Evolutionary conservation across 2,329 filamentous ascomycete species (phyloP).

Genomic region (Fusarium annulatum): DNA sequence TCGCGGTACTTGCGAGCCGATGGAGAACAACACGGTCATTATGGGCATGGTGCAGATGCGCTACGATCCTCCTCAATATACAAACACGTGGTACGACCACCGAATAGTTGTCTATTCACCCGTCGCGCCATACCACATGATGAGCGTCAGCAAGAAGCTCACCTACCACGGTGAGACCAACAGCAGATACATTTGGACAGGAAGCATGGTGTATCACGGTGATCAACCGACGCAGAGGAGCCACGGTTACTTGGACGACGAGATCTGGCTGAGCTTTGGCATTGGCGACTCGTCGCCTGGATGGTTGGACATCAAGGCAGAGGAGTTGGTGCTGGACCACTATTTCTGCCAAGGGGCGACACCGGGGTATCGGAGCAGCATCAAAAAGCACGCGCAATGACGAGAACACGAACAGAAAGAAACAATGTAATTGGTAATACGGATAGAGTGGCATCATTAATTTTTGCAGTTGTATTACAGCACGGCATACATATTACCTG

Average conservation of each 20-base stretch:
- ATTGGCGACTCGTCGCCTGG: slow-evolving; percentile 37
- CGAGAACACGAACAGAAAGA: slow-evolving; percentile 18
- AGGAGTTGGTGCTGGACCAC: slow-evolving; percentile 35
- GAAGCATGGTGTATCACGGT: slow-evolving; percentile 39
- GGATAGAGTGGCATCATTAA: slow-evolving; percentile 21
- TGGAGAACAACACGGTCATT: slow-evolving; percentile 34
- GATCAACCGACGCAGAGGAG: slow-evolving; percentile 23
- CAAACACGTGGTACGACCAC: slow-evolving; percentile 40
- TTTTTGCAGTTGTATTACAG: slow-evolving; percentile 12
- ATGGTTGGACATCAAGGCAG: slow-evolving; percentile 38
- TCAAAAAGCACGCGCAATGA: slow-evolving; percentile 30
- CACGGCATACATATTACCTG: slow-evolving; percentile 9
- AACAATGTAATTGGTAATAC: slow-evolving; percentile 31
- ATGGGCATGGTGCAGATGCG: slow-evolving; percentile 42
- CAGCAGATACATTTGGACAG: slow-evolving; percentile 39
- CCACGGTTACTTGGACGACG: slow-evolving; percentile 36
- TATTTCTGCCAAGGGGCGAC: slow-evolving; percentile 33
- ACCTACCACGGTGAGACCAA: slow-evolving; percentile 40
- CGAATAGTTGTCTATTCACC: slow-evolving; percentile 39
- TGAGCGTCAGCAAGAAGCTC: slow-evolving; percentile 41
- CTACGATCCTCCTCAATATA: slow-evolving; percentile 36
- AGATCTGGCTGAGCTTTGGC: slow-evolving; percentile 41
- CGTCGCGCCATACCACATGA: slow-evolving; percentile 31
- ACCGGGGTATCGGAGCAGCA: slow-evolving; percentile 18
- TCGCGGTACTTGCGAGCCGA: slow-evolving; percentile 32